Evolutionary conservation across 805 yeast genomes (phyloP).

Genomic region (Monosporozyma yasuniensis): DNA sequence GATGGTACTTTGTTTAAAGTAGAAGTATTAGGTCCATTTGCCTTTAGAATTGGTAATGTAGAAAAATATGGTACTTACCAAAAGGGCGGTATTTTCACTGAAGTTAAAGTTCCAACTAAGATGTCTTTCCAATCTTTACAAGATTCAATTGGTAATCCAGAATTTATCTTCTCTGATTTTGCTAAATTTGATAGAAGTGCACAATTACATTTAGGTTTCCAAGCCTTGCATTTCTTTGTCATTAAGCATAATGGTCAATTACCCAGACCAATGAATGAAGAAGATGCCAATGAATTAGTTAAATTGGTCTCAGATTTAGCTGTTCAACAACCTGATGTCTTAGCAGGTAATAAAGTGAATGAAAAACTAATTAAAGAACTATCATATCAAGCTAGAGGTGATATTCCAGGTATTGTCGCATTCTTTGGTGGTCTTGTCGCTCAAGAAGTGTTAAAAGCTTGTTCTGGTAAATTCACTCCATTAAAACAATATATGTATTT

Average conservation of each 20-base stretch:
- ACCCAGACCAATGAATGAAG: conserved; percentile 69
- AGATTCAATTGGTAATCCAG: conserved; percentile 68
- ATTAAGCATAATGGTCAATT: conserved; percentile 50
- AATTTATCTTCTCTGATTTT: conserved; percentile 71
- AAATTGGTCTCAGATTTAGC: conserved; percentile 52
- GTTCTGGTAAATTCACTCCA: conserved; percentile 93
- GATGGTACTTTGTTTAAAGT: conserved; percentile 67
- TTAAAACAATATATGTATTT: conserved; percentile 85
- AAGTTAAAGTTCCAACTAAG: conserved; percentile 75
- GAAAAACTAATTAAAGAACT: conserved; percentile 60
- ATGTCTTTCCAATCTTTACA: conserved; percentile 54
- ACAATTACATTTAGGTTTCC: conserved; percentile 85
- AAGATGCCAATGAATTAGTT: conserved; percentile 63
- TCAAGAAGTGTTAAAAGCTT: conserved; percentile 91
- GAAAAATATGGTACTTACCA: conserved; percentile 54
- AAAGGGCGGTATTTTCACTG: conserved; percentile 85
- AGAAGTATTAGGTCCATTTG: conserved; percentile 89
- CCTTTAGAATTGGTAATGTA: conserved; percentile 60
- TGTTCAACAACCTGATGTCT: conserved; percentile 41
- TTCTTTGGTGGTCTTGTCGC: conserved; percentile 91
- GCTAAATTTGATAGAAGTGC: conserved; percentile 91
- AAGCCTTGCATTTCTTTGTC: conserved; percentile 73
- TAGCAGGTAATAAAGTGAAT: conserved; percentile 51
- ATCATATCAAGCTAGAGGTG: conserved; percentile 83
- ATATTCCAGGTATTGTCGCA: conserved; percentile 81